Base-by-base conservation (phyloP, 179 eudicot genomes). In the Dionaea muscipula region DNA sequence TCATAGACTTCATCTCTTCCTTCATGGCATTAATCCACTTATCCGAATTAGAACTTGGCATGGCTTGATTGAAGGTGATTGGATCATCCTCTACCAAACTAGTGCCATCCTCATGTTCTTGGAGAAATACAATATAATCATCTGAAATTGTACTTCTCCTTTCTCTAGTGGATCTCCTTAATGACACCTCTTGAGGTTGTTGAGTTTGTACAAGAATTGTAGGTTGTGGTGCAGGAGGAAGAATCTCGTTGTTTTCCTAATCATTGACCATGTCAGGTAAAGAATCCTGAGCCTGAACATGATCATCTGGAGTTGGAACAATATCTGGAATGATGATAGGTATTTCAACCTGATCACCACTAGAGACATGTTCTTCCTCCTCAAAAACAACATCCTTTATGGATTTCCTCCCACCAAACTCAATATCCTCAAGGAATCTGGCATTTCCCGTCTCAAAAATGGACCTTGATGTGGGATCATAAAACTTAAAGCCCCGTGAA, bases 11-110 rank as follows among this genome's bases (percentile, higher is more conserved):
- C 7, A 55, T 6, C 23, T 55, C 59, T 0, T 54, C 45, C 19
- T 31, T 20, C 63, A 59, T 59, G 13, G 63, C 33, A 47, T 20
- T 43, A 0, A 47, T 22, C 53, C 47, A 59, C 15, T 47, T 50
- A 16, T 50, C 33, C 22, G 12, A 36, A 19, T 60, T 43, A 17
- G 20, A 8, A 49, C 56, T 27, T 50, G 4, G 13, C 1, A 59
- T 47, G 21, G 63, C 45, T 21, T 59, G 39, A 28, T 12, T 23
- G 7, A 49, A 25, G 16, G 27, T 13, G 35, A 49, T 13, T 25
- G 53, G 53, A 25, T 49, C 35, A 14, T 49, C 35, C 6, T 49
- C 53, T 6, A 26, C 23, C 33, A 26, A 23, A n/a, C 17, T n/a
- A 22, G 11, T 23, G 16, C 8, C 33, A 31, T 31, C 10, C 10